Evolutionary conservation across 169 alveolate species (phyloP).

Genomic region (Eimeria necatrix): DNA sequence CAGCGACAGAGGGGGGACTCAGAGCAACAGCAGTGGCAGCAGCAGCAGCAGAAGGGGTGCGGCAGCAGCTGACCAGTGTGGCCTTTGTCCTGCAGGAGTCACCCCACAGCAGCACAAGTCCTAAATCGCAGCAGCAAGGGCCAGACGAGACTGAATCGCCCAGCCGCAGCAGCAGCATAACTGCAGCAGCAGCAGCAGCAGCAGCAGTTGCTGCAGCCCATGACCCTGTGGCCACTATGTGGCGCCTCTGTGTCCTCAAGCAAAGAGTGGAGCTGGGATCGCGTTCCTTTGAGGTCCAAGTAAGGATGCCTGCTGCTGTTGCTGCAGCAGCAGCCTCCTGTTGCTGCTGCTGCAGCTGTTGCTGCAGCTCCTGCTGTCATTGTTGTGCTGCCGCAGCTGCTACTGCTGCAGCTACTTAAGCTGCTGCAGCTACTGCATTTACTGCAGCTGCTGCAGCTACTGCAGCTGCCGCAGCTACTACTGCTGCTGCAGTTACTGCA

Average conservation of each 20-base stretch:
- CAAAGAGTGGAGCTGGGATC: conserved; percentile 76
- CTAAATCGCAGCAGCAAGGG: neutral
- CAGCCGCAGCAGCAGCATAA: neutral
- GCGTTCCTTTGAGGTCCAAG: conserved; percentile 79
- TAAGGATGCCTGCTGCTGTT: neutral
- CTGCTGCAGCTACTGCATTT: neutral
- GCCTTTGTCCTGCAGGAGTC: conserved; percentile 20
- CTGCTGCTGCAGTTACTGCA: neutral
- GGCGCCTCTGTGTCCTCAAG: conserved; percentile 69
- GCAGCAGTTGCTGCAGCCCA: conserved; percentile 19
- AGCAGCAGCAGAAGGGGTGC: conserved; percentile 43
- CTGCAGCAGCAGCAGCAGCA: conserved; percentile 40
- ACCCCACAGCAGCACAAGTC: neutral
- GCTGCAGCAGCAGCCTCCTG: conserved; percentile 22
- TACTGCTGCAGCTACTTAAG: neutral
- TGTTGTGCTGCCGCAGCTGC: neutral
- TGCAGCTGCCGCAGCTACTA: neutral
- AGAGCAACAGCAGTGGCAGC: conserved; percentile 1
- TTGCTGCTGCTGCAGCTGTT: conserved; percentile 39
- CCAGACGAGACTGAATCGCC: neutral
- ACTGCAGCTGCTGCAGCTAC: neutral
- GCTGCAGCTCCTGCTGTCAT: conserved; percentile 40
- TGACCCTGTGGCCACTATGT: conserved; percentile 6
- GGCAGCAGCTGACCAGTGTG: conserved; percentile 41
- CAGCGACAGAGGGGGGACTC: too few species aligned